Conservation (phyloP, 768 basidiomycete species). For the Cystofilobasidium macerans region DNA sequence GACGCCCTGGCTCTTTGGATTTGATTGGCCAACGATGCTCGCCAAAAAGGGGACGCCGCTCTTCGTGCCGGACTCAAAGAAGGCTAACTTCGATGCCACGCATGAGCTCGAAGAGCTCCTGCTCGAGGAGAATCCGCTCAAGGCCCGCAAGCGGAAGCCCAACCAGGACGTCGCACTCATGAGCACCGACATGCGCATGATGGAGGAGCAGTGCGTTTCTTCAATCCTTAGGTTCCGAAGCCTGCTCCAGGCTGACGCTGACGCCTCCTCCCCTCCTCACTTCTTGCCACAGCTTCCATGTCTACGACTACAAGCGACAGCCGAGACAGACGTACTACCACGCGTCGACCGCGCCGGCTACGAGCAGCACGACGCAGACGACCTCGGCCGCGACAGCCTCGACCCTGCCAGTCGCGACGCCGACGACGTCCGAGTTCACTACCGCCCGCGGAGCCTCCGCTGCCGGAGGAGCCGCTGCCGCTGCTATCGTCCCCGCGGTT, state of each 20-base stretch:
- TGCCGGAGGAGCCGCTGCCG: background rate
- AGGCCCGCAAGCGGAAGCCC: slow-evolving; percentile 82
- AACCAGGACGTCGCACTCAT: slow-evolving; percentile 77
- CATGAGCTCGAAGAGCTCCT: slow-evolving; percentile 94
- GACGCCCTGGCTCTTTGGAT: slow-evolving; percentile 72
- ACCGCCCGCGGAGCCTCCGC: background rate
- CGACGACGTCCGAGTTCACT: slow-evolving; percentile 12
- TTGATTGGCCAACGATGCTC: slow-evolving; percentile 37
- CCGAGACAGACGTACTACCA: slow-evolving; percentile 84
- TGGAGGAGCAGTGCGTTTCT: slow-evolving; percentile 83
- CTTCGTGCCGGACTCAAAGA: slow-evolving; percentile 60
- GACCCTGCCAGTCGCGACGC: slow-evolving; percentile 10
- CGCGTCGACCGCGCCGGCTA: slow-evolving; percentile 35
- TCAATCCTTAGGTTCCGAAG: background rate
- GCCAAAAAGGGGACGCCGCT: slow-evolving; percentile 3
- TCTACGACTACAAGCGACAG: slow-evolving; percentile 88
- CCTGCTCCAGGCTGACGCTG: slow-evolving; percentile 12
- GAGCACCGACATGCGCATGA: slow-evolving; percentile 84
- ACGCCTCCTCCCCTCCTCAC: background rate
- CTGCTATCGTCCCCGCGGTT: too few species aligned
- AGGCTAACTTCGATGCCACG: slow-evolving; percentile 97
- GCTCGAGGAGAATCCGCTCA: slow-evolving; percentile 91
- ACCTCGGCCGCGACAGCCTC: slow-evolving; percentile 30
- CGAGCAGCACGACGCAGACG: slow-evolving; percentile 20
- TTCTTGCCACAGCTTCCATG: slow-evolving; percentile 56